Base-by-base conservation (phyloP, 345 rosid genomes). In the Citrus reticulata region DNA sequence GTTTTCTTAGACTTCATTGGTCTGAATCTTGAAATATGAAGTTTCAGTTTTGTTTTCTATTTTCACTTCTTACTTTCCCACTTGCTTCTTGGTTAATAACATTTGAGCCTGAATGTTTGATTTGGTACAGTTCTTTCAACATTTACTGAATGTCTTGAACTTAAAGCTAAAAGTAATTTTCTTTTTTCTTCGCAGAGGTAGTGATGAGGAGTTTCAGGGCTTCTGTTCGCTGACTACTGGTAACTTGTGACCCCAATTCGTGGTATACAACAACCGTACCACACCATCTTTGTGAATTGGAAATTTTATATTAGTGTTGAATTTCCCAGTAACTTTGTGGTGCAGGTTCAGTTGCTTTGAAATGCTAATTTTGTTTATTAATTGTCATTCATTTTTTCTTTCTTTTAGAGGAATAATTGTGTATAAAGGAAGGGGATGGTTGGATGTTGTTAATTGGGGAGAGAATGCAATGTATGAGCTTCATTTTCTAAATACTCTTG, bases 181-280 rank as follows among this genome's bases (percentile, higher is more conserved):
- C 8, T 10, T 29, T 39, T 40, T 40, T 60, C 70, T 67, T 16
- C 73, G 76, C 90, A 87, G 90, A 87, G 84, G 71, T 87, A 84
- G 88, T 27, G 61, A 61, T 34, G 77, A 62, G 27, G 54, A 62
- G 71, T 59, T 59, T 62, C 63, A 29, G 72, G 83, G 81, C 81
- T 70, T 81, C 77, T 68, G 62, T 72, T 74, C 54, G 73, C 79
- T 63, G 79, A 77, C 69, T 76, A 55, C 40, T 71, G 78, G 81
- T 80, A 80, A 75, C 74, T 77, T 65, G 77, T 65, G 81, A 82
- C 57, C 82, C 27, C 49, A 73, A 57, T 34, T 37, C 59, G 78
- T 65, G 79, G 70, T 81, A 35, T 55, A 62, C 30, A 60, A 76
- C 77, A 70, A 49, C 55, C 60, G 62, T 78, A 63, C 62, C 62